Conservation (phyloP, 208 protist species). For the Leptomonas pyrrhocoris region DNA sequence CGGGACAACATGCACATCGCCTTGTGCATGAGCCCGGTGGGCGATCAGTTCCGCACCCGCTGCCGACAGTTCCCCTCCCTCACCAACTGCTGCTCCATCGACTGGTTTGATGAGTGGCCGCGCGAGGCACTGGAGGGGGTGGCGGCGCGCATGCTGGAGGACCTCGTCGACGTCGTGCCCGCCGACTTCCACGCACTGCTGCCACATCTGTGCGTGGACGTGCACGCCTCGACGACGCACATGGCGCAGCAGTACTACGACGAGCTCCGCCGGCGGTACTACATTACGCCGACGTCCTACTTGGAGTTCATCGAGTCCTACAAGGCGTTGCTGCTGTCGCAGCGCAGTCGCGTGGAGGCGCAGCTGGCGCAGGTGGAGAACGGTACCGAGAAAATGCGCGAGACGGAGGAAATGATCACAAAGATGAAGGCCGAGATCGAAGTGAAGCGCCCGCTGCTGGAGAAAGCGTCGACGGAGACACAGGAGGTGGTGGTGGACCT, state of each 20-base stretch:
- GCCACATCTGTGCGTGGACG: constrained; percentile 86
- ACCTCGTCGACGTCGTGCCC: constrained; percentile 44
- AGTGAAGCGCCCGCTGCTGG: constrained; percentile 87
- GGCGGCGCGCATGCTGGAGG: constrained; percentile 78
- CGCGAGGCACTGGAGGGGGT: constrained; percentile 93
- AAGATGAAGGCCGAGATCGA: constrained; percentile 93
- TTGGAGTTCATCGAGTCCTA: constrained; percentile 96
- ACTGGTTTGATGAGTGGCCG: constrained; percentile 98
- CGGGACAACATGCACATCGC: constrained; percentile 96
- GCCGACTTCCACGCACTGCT: constrained; percentile 64
- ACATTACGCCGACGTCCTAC: constrained; percentile 96
- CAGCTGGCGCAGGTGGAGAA: constrained; percentile 92
- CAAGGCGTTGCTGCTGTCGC: constrained; percentile 82
- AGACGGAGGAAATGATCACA: constrained; percentile 93
- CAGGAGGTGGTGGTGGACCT: constrained; percentile 90
- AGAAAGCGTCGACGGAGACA: constrained; percentile 89
- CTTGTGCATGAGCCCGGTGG: constrained; percentile 96
- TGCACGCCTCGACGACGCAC: constrained; percentile 79
- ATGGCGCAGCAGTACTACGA: constrained; percentile 88
- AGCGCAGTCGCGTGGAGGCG: constrained; percentile 75
- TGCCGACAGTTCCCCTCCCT: constrained; percentile 97
- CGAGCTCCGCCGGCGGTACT: constrained; percentile 93
- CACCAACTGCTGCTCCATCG: constrained; percentile 97
- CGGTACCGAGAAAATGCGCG: constrained; percentile 90
- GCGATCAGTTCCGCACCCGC: constrained; percentile 94